Percentiles rank a stretch among this genome's conserved stretches.
Conservation (phyloP, 768 basidiomycete species). For the Trametes coccinea region DNA sequence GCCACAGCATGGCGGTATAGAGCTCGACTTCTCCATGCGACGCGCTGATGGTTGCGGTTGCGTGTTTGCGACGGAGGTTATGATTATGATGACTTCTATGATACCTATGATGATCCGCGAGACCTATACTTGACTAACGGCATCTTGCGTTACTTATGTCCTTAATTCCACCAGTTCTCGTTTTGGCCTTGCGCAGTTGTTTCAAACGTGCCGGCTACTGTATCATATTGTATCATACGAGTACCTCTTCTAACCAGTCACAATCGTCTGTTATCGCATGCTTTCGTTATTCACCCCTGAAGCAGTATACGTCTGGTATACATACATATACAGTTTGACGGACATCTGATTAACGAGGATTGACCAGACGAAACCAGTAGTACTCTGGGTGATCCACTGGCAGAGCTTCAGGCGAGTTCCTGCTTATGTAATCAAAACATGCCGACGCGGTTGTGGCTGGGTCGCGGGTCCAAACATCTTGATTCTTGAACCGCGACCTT, state of each 20-base stretch:
- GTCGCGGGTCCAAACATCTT: background rate
- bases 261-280: background rate
- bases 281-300: background rate
- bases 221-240: slow-evolving; percentile 21
- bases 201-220: slow-evolving; percentile 2
- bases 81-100: slow-evolving; percentile 19
- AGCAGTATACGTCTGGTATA: background rate
- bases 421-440: background rate
- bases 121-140: slow-evolving; percentile 14
- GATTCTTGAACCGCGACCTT: too few relatives aligned
- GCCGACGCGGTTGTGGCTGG: background rate
- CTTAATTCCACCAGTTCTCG: slow-evolving; percentile 13
- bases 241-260: background rate
- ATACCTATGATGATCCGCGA: slow-evolving; percentile 21
- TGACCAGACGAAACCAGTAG: too few relatives aligned
- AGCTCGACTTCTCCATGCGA: background rate
- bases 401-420: too few relatives aligned
- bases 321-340: too few relatives aligned
- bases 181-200: background rate
- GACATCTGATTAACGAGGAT: too few relatives aligned
- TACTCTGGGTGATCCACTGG: too few relatives aligned
- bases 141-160: slow-evolving; percentile 3
- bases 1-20: slow-evolving; percentile 68
- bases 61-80: slow-evolving; percentile 6
- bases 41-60: slow-evolving; percentile 14